Conservation (phyloP, 2,329 filamentous ascomycete species). For the Penicillium sp. region DNA sequence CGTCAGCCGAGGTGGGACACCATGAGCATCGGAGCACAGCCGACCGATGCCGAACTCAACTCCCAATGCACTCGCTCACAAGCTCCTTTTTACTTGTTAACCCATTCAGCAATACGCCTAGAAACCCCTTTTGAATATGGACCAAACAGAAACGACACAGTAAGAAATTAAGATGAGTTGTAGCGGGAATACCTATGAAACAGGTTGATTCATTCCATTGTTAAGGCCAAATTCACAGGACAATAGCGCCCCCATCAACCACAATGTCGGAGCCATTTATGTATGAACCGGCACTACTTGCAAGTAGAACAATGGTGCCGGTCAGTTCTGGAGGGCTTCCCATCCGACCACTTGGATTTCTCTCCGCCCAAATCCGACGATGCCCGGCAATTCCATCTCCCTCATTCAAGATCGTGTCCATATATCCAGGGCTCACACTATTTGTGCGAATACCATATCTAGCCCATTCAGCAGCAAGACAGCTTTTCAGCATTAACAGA, state of each 20-base stretch:
- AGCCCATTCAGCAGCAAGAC: constrained; percentile 74
- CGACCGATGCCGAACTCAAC: background rate
- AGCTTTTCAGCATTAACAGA: constrained; percentile 65
- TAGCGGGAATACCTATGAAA: too few relatives aligned
- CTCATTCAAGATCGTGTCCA: constrained; percentile 76
- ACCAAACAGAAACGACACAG: too few relatives aligned
- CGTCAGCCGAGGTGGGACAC: background rate
- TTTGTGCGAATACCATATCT: constrained; percentile 72
- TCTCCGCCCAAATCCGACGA: constrained; percentile 59
- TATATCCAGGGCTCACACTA: constrained; percentile 72
- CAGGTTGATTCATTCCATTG: background rate
- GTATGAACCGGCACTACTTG: constrained; percentile 66
- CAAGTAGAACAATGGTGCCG: constrained; percentile 64
- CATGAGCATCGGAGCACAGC: background rate
- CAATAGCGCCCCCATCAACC: constrained; percentile 60
- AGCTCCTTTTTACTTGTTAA: too few relatives aligned
- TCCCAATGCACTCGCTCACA: too few relatives aligned
- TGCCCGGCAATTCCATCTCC: constrained; percentile 61
- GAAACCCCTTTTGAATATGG: too few relatives aligned
- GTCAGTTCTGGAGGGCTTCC: constrained; percentile 66
- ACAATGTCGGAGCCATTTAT: constrained; percentile 71
- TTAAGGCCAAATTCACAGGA: constrained; percentile 5
- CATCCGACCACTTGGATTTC: constrained; percentile 70
- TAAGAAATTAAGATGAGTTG: too few relatives aligned
- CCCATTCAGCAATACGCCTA: too few relatives aligned